These are phyloP conservation scores for Neurospora sp. DNA, from an alignment of 2,329 filamentous ascomycete genomes.

Conservation along the genomic window DNA sequence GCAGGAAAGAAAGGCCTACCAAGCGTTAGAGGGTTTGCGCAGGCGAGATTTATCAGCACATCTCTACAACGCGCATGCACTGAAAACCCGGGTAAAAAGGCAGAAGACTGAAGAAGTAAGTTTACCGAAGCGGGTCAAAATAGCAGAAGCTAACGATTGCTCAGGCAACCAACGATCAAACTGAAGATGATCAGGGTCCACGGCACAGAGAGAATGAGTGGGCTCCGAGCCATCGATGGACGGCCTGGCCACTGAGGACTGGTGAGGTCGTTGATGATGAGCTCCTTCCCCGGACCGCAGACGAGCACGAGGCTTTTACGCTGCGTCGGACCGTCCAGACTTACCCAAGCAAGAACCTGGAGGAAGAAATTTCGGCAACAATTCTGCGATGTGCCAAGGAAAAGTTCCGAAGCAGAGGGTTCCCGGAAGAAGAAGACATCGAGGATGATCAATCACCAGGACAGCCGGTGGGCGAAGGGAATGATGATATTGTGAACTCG, in stretches of 20 bases:
- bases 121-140: neutral
- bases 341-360: conserved; percentile 48
- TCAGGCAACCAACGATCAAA: neutral
- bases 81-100: conserved; percentile 30
- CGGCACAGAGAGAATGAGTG: conserved; percentile 23
- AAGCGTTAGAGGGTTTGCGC: conserved; percentile 51
- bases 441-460: neutral
- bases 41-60: conserved; percentile 63
- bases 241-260: conserved; percentile 70
- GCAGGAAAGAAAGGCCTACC: conserved; percentile 51
- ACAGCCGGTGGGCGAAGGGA: neutral
- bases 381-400: conserved; percentile 60
- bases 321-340: conserved; percentile 33
- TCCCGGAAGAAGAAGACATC: neutral
- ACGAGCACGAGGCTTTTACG: conserved; percentile 41
- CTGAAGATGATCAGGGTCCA: conserved; percentile 20
- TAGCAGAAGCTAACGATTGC: neutral
- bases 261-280: conserved; percentile 48
- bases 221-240: conserved; percentile 56
- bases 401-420: conserved; percentile 39
- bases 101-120: neutral
- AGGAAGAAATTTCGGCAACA: conserved; percentile 58
- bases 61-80: conserved; percentile 65
- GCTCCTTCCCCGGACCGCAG: conserved; percentile 34
- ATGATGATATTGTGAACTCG: conserved; percentile 3